Conservation (phyloP, 2,329 filamentous ascomycete genomes). For the Talaromyces islandicus region DNA sequence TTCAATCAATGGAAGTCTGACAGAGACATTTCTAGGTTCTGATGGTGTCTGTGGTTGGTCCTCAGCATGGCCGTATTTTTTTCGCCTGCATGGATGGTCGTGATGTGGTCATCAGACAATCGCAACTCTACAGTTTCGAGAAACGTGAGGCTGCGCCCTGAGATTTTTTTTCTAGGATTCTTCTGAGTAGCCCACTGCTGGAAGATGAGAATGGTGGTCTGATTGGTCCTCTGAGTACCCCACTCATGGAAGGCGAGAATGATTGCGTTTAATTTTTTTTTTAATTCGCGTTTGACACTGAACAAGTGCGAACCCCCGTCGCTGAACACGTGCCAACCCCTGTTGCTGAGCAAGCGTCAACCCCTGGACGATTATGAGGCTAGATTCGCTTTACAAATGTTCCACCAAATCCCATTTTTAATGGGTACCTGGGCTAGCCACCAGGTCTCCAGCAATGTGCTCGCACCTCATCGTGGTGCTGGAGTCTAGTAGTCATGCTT, state of each 20-base stretch:
- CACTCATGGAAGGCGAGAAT: neutral
- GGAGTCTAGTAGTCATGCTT: neutral
- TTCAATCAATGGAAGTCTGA: neutral
- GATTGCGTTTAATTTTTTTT: neutral
- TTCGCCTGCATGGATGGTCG: slow-evolving; percentile 2
- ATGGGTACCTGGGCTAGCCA: neutral
- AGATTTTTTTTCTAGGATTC: neutral
- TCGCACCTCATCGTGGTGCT: neutral
- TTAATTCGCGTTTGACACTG: neutral
- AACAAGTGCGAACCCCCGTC: neutral
- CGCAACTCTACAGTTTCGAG: neutral
- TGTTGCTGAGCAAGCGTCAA: too few relatives aligned
- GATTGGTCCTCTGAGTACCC: neutral
- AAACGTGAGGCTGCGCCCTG: neutral
- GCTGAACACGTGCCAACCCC: neutral
- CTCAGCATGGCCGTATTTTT: neutral
- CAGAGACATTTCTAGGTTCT: neutral
- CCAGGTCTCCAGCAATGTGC: neutral
- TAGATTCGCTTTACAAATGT: too few relatives aligned
- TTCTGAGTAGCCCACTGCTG: neutral
- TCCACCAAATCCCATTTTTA: neutral
- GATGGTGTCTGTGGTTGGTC: neutral
- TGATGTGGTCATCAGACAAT: slow-evolving; percentile 1
- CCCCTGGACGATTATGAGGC: too few relatives aligned
- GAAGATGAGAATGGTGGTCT: neutral